These are phyloP conservation scores for Scopulariopsis brevicaulis DNA, from an alignment of 2,329 filamentous ascomycete genomes.

Conservation along the genomic window DNA sequence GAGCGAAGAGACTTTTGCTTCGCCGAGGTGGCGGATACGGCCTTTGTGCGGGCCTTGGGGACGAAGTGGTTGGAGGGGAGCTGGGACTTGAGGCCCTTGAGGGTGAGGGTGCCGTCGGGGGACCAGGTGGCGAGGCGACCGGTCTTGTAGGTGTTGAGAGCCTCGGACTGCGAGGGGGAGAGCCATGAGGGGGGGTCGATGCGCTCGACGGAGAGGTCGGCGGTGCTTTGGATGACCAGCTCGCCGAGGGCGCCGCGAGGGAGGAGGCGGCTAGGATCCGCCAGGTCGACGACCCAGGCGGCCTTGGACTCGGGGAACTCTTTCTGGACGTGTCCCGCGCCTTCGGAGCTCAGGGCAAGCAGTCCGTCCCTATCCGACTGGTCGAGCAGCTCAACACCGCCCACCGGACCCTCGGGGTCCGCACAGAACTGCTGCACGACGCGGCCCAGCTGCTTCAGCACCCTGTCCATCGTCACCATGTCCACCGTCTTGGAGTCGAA, in stretches of 20 bases:
- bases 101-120: conserved; percentile 15
- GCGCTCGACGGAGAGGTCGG: conserved; percentile 12
- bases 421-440: conserved; percentile 38
- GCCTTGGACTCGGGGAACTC: conserved; percentile 15
- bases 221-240: conserved; percentile 24
- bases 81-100: conserved; percentile 12
- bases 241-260: conserved; percentile 31
- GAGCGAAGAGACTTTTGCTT: conserved; percentile 30
- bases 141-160: conserved; percentile 22
- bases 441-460: conserved; percentile 37
- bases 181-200: conserved; percentile 11
- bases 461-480: conserved; percentile 36
- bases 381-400: conserved; percentile 21
- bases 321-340: conserved; percentile 11
- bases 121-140: conserved; percentile 26
- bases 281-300: conserved; percentile 27
- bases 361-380: conserved; percentile 22
- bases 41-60: conserved; percentile 11
- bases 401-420: conserved; percentile 17
- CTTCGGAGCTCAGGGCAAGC: conserved; percentile 13
- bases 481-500: conserved; percentile 52
- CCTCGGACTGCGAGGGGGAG: neutral
- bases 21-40: conserved; percentile 23
- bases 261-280: conserved; percentile 19
- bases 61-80: conserved; percentile 4